Conservation (phyloP, 352 stramenopile genomes). For the Globisporangium emineosum region DNA sequence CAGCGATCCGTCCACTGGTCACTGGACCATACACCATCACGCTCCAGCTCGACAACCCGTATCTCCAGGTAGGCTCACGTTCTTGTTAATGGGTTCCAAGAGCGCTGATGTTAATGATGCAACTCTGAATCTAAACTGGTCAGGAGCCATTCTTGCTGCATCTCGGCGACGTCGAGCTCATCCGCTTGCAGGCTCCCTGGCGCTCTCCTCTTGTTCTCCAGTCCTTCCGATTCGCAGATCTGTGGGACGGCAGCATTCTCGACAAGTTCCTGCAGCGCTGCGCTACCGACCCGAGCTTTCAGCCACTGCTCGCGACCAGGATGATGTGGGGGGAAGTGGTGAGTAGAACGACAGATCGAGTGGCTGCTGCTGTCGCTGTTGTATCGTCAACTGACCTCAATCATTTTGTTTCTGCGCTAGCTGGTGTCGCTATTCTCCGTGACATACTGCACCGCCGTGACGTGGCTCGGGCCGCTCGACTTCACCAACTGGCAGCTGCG, state of each 20-base stretch:
- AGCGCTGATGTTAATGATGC: neutral
- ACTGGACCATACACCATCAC: conserved; percentile 5
- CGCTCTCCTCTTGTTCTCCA: neutral
- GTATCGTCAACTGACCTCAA: neutral
- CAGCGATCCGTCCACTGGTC: neutral
- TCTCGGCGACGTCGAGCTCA: conserved; percentile 8
- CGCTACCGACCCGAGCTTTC: conserved; percentile 28
- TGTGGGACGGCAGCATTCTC: conserved; percentile 22
- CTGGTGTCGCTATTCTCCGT: conserved; percentile 53
- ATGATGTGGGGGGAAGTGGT: conserved; percentile 40
- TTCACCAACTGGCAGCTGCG: conserved; percentile 49
- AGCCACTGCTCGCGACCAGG: conserved; percentile 22
- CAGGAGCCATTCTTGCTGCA: conserved; percentile 7
- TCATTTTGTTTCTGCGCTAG: conserved; percentile 5
- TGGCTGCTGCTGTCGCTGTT: neutral
- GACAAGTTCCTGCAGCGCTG: conserved; percentile 25
- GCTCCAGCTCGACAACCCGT: conserved; percentile 12
- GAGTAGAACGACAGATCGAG: neutral
- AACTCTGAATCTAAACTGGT: neutral
- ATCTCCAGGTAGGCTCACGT: conserved; percentile 7
- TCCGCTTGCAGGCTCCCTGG: neutral
- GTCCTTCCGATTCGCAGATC: conserved; percentile 12
- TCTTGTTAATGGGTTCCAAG: neutral
- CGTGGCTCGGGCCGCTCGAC: conserved; percentile 50
- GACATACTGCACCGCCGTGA: conserved; percentile 32